Percentiles rank a stretch among this genome's conserved stretches.
Conservation (phyloP, 2,329 filamentous ascomycete genomes). For the Stylonectria norvegica region DNA sequence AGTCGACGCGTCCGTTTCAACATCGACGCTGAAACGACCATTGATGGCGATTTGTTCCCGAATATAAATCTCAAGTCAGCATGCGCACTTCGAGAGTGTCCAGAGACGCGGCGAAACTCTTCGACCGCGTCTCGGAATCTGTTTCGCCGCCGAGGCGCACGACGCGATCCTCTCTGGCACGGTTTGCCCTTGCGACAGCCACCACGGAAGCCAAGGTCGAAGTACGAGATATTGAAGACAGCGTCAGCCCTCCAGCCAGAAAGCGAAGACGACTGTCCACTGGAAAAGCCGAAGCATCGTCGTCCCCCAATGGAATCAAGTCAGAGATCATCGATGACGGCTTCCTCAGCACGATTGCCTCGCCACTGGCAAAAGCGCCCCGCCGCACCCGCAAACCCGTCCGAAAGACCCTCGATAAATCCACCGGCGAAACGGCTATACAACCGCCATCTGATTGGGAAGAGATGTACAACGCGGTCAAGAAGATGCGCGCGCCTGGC, state of each 20-base stretch:
- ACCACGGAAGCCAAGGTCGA: constrained; percentile 20
- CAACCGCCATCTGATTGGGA: constrained; percentile 79
- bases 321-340: constrained; percentile 35
- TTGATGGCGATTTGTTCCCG: constrained; percentile 1
- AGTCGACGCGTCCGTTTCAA: constrained; percentile 4
- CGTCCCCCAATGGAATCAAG: constrained; percentile 33
- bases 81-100: constrained; percentile 60
- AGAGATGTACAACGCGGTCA: constrained; percentile 71
- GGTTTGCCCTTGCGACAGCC: constrained; percentile 40
- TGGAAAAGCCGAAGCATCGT: constrained; percentile 11
- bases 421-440: constrained; percentile 38
- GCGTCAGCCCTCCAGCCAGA: constrained; percentile 31
- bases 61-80: constrained; percentile 3
- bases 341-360: constrained; percentile 19
- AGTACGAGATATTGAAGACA: constrained; percentile 56
- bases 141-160: constrained; percentile 40
- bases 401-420: constrained; percentile 39
- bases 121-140: constrained; percentile 35
- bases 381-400: constrained; percentile 45
- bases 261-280: constrained; percentile 29
- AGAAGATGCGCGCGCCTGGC: constrained; percentile 65
- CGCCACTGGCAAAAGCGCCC: constrained; percentile 25
- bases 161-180: constrained; percentile 47
- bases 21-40: constrained; percentile 1
- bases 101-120: constrained; percentile 55